A percentile compares a stretch with the other conserved stretches of the same genome.
These are phyloP conservation scores for Afroboletus lepidellus DNA, from an alignment of 1,284 basidiomycete species.

Conservation along the genomic window DNA sequence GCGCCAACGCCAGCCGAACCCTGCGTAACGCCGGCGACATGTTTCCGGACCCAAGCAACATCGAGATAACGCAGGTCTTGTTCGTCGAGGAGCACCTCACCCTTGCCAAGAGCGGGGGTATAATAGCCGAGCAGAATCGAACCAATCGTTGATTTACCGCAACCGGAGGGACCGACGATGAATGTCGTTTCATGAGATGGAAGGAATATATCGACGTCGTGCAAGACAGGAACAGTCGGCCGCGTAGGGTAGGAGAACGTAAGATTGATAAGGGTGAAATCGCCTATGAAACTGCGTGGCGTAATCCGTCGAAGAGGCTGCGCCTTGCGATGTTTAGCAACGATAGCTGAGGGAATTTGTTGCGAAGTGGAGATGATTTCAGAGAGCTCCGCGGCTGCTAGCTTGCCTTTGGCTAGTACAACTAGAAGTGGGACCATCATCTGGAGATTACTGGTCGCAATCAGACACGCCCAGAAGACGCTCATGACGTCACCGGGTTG, in stretches of 20 bases:
- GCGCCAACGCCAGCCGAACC: constrained; percentile 38
- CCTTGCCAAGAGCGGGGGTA: constrained; percentile 46
- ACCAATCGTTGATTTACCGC: constrained; percentile 79
- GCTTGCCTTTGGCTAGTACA: constrained; percentile 80
- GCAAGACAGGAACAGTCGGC: constrained; percentile 49
- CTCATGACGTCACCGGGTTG: constrained; percentile 83
- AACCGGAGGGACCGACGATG: constrained; percentile 78
- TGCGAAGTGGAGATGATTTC: constrained; percentile 24
- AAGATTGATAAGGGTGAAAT: constrained; percentile 73
- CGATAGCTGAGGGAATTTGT: constrained; percentile 8
- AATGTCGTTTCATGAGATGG: constrained; percentile 76
- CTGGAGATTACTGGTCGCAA: constrained; percentile 85
- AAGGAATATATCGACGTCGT: constrained; percentile 56
- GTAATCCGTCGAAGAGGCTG: constrained; percentile 56
- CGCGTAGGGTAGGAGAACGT: constrained; percentile 78
- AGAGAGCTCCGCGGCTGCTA: constrained; percentile 31
- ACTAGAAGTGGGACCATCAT: constrained; percentile 82
- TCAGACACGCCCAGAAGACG: constrained; percentile 95
- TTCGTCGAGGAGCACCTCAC: constrained; percentile 78
- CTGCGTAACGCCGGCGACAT: constrained; percentile 81
- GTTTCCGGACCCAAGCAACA: constrained; percentile 64
- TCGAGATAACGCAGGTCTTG: constrained; percentile 78
- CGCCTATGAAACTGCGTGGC: constrained; percentile 65
- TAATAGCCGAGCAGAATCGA: constrained; percentile 82
- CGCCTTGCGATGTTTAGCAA: constrained; percentile 17